These are phyloP conservation scores for Zygosaccharomyces lentus DNA, from an alignment of 805 yeast genomes.

Conservation along the genomic window DNA sequence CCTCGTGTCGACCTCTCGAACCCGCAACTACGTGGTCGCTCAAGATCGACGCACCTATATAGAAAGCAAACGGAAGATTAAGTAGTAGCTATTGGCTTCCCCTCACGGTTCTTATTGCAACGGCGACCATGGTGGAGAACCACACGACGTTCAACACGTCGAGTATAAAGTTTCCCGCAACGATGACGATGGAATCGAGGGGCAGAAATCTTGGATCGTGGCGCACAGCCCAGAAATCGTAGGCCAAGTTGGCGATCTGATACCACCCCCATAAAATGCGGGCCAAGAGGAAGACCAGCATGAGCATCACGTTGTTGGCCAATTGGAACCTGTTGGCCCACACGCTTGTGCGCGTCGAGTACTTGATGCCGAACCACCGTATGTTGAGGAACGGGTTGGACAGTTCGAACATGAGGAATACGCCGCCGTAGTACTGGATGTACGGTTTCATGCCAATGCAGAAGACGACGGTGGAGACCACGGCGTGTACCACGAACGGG, in stretches of 20 bases:
- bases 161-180: slow-evolving; percentile 52
- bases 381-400: slow-evolving; percentile 87
- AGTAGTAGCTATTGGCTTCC: neutral
- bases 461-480: slow-evolving; percentile 71
- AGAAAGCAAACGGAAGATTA: neutral
- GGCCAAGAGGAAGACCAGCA: slow-evolving; percentile 62
- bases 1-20: neutral
- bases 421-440: slow-evolving; percentile 71
- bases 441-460: slow-evolving; percentile 62
- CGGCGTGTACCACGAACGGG: slow-evolving; percentile 67
- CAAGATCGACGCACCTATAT: neutral
- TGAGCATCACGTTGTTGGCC: slow-evolving; percentile 45
- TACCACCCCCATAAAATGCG: slow-evolving; percentile 81
- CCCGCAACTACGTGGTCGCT: neutral
- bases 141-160: slow-evolving; percentile 67
- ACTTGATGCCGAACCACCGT: slow-evolving; percentile 68
- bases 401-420: slow-evolving; percentile 74
- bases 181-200: slow-evolving; percentile 35
- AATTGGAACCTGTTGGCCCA: slow-evolving; percentile 54
- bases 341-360: slow-evolving; percentile 19
- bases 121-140: slow-evolving; percentile 72
- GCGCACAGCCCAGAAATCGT: slow-evolving; percentile 44
- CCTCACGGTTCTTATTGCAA: slow-evolving; percentile 42
- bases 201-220: slow-evolving; percentile 43
- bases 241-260: slow-evolving; percentile 49